These are phyloP conservation scores for Camelina sativa DNA, from an alignment of 345 rosid species.

Conservation along the genomic window DNA sequence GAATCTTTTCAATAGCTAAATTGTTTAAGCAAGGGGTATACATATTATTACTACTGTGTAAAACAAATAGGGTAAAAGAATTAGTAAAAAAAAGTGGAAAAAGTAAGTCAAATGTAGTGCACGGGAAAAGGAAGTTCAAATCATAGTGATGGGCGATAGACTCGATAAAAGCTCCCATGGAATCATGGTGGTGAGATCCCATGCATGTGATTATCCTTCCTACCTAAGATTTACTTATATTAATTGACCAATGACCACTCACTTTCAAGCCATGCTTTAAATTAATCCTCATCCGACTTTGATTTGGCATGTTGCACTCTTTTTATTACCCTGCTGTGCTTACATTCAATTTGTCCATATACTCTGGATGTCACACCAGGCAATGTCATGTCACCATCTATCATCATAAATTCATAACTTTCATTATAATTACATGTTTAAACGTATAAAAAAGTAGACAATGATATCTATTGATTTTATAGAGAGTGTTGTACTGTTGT, in stretches of 20 bases:
- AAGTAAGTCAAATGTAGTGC: slow-evolving; percentile 26
- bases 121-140: slow-evolving; percentile 24
- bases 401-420: slow-evolving; percentile 35
- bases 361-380: slow-evolving; percentile 37
- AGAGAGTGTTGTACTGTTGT: not conserved
- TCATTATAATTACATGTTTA: slow-evolving; percentile 16
- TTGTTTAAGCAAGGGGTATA: too few relatives aligned
- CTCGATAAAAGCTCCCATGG: slow-evolving; percentile 35
- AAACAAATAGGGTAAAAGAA: not conserved
- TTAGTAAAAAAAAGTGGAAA: slow-evolving; percentile 25
- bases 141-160: slow-evolving; percentile 19
- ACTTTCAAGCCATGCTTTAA: too few relatives aligned
- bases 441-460: not conserved
- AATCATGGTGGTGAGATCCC: slow-evolving; percentile 37
- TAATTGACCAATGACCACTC: not conserved
- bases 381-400: slow-evolving; percentile 38
- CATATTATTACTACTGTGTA: too few relatives aligned
- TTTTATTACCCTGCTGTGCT: not conserved
- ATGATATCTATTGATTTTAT: not conserved
- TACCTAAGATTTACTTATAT: slow-evolving; percentile 20
- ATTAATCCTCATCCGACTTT: too few relatives aligned
- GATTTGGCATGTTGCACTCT: slow-evolving; percentile 32
- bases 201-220: slow-evolving; percentile 39
- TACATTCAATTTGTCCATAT: slow-evolving; percentile 31
- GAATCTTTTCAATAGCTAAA: too few relatives aligned